A percentile compares a stretch with the other conserved stretches of the same genome.
Conservation (phyloP, 768 basidiomycete genomes). For the Pholiota conissans region DNA sequence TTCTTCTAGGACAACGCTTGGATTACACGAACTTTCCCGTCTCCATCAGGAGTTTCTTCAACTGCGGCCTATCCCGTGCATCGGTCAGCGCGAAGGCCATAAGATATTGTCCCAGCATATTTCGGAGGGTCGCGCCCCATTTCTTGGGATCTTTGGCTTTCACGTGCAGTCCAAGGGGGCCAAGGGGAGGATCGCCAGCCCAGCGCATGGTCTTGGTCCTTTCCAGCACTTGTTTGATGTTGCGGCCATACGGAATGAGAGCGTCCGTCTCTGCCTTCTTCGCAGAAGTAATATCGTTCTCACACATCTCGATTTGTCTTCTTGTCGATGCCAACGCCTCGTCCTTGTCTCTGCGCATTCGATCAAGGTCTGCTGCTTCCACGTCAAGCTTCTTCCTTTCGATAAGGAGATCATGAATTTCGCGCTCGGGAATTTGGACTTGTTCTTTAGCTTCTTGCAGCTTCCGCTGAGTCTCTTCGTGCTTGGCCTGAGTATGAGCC, state of each 20-base stretch:
- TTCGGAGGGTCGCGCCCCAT: conserved; percentile 69
- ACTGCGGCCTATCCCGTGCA: conserved; percentile 51
- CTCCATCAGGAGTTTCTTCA: conserved; percentile 58
- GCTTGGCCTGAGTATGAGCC: conserved; percentile 59
- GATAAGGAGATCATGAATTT: conserved; percentile 26
- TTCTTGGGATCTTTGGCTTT: conserved; percentile 62
- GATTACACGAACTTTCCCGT: conserved; percentile 60
- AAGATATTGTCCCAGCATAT: conserved; percentile 58
- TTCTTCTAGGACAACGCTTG: too few species aligned
- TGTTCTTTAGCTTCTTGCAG: conserved; percentile 46
- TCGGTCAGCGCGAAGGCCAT: conserved; percentile 77
- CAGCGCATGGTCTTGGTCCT: conserved; percentile 53
- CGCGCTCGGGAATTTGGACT: conserved; percentile 37
- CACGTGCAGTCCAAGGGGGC: conserved; percentile 80
- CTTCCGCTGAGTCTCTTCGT: conserved; percentile 53
- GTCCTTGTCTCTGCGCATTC: conserved; percentile 40
- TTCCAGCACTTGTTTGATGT: conserved; percentile 58
- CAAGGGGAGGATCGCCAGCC: conserved; percentile 67
- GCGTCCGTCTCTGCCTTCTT: conserved; percentile 55
- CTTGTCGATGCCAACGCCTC: conserved; percentile 29
- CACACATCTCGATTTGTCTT: conserved; percentile 42
- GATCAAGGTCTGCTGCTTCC: conserved; percentile 27
- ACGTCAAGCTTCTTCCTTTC: conserved; percentile 32
- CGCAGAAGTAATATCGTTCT: conserved; percentile 50
- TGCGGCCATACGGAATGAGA: conserved; percentile 60